These are phyloP conservation scores for Echria macrotheca DNA, from an alignment of 495 filamentous ascomycete species.

Conservation along the genomic window DNA sequence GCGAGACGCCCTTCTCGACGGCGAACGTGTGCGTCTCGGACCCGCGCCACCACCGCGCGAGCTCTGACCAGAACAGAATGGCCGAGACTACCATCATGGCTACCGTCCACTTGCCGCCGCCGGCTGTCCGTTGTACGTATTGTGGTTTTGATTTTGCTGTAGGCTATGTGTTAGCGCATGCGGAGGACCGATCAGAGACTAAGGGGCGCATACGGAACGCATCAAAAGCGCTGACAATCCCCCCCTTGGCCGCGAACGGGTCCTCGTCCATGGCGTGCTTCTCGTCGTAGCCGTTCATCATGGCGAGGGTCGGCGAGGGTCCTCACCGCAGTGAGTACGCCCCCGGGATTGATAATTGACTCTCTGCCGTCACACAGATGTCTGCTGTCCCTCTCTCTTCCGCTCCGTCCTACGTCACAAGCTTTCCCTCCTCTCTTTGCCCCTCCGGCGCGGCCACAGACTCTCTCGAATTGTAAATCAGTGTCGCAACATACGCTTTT, in stretches of 20 bases:
- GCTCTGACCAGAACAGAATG: conserved; percentile 69
- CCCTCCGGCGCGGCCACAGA: no score
- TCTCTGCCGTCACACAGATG: no score
- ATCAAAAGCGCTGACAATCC: conserved; percentile 82
- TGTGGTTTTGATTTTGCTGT: conserved; percentile 93
- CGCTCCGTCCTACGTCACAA: no score
- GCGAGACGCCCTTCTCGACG: conserved; percentile 88
- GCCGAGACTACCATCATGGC: conserved; percentile 66
- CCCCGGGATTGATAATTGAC: no score
- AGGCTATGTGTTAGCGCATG: conserved; percentile 9
- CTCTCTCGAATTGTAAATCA: no score
- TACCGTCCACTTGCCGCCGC: conserved; percentile 91
- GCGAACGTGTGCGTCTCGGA: conserved; percentile 80
- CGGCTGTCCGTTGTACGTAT: conserved; percentile 73
- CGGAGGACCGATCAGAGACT: background rate
- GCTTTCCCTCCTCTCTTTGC: no score
- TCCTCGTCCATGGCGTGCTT: conserved; percentile 68
- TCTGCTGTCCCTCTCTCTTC: no score
- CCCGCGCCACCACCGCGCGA: conserved; percentile 76
- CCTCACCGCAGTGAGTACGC: conserved; percentile 2
- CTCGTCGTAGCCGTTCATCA: conserved; percentile 54
- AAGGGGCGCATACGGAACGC: conserved; percentile 74
- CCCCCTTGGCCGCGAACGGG: conserved; percentile 67
- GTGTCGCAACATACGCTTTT: no score
- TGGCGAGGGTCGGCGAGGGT: conserved; percentile 9